Conservation (phyloP, 306 rosid species). For the Casuarina equisetifolia region DNA sequence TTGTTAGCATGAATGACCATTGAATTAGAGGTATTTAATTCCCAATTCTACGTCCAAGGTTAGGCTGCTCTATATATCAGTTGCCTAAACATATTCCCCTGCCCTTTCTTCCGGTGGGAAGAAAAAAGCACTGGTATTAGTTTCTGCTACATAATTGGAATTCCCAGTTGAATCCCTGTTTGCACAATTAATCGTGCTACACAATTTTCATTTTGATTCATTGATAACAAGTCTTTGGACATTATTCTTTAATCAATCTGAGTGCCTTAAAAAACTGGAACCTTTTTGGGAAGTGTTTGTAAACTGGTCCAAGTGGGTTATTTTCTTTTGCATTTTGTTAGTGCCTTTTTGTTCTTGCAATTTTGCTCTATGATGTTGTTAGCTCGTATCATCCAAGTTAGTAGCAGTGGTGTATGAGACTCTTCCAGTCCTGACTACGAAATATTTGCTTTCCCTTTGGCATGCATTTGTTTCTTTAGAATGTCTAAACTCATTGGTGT, state of each 20-base stretch:
- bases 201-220: not conserved
- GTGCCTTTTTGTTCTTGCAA: not conserved
- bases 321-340: not conserved
- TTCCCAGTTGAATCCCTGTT: not conserved
- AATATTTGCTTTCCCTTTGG: too few species aligned
- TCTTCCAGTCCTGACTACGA: not conserved
- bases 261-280: not conserved
- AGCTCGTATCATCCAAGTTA: too few species aligned
- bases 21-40: not conserved
- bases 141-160: not conserved
- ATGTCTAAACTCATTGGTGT: not conserved
- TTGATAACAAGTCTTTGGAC: not conserved
- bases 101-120: not conserved
- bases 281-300: not conserved
- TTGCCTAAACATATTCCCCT: not conserved
- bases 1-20: not conserved
- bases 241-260: not conserved
- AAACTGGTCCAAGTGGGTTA: not conserved
- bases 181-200: not conserved
- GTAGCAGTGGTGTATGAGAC: not conserved
- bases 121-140: not conserved
- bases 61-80: not conserved
- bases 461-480: not conserved
- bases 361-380: not conserved
- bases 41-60: not conserved